Conservation (phyloP, 352 stramenopile species). For the Phytophthora citrophthora region DNA sequence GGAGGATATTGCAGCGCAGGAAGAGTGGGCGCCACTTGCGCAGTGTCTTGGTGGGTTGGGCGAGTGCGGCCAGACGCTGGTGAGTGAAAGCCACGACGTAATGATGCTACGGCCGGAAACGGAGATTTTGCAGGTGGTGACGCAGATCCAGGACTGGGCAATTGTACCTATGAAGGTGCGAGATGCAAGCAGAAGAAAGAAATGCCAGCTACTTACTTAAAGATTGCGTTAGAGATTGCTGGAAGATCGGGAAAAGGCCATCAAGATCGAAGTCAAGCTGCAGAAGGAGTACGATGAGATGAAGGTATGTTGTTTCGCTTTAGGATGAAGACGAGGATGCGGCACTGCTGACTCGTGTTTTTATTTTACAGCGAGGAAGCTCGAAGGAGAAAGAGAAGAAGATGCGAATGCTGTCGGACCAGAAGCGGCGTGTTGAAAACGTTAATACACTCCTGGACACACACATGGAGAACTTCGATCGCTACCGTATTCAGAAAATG, state of each 20-base stretch:
- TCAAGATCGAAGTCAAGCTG: slow-evolving; percentile 80
- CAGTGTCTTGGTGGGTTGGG: slow-evolving; percentile 59
- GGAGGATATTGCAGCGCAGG: slow-evolving; percentile 70
- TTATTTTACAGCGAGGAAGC: slow-evolving; percentile 40
- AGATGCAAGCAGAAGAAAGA: neutral
- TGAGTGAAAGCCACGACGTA: slow-evolving; percentile 73
- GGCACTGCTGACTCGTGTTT: neutral
- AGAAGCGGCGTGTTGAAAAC: slow-evolving; percentile 86
- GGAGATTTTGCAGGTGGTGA: slow-evolving; percentile 71
- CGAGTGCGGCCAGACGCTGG: slow-evolving; percentile 58
- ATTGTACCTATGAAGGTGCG: slow-evolving; percentile 82
- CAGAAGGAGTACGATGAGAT: slow-evolving; percentile 82
- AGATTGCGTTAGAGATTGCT: slow-evolving; percentile 54
- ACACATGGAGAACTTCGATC: slow-evolving; percentile 80
- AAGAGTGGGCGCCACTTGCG: slow-evolving; percentile 51
- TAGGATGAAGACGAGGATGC: too few relatives aligned
- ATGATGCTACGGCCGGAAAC: slow-evolving; percentile 75
- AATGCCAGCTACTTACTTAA: neutral
- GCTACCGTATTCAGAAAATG: slow-evolving; percentile 77
- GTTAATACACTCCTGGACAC: slow-evolving; percentile 74
- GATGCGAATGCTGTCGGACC: slow-evolving; percentile 80
- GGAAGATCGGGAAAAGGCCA: slow-evolving; percentile 81
- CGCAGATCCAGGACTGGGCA: slow-evolving; percentile 85
- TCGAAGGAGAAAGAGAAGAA: slow-evolving; percentile 85
- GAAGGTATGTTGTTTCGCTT: slow-evolving; percentile 19